phyloP scores from a whole-genome alignment of 805 yeast genomes.

The Kodamaea hsintzibuensis region DNA sequence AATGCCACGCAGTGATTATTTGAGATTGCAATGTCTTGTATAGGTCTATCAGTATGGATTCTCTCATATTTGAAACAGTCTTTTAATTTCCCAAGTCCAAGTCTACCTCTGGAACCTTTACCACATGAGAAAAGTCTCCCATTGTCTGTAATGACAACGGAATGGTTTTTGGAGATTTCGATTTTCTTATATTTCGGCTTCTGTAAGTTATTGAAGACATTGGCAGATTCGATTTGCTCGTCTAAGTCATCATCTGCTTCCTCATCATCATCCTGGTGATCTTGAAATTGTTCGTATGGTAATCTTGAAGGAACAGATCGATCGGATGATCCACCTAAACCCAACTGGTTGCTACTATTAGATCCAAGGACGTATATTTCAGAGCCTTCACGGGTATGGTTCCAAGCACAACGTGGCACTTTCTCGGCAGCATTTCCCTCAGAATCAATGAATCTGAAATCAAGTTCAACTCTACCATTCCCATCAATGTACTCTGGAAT shows the following conservation, averaged over 20 bases:
- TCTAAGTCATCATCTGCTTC: conserved; percentile 14
- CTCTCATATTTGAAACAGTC: conserved; percentile 45
- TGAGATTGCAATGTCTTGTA: conserved; percentile 48
- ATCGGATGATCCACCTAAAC: conserved; percentile 62
- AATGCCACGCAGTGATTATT: conserved; percentile 69
- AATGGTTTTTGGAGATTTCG: conserved; percentile 63
- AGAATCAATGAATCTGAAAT: conserved; percentile 16
- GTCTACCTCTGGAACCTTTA: conserved; percentile 65
- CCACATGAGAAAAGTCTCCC: conserved; percentile 64
- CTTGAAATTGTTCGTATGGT: conserved; percentile 29
- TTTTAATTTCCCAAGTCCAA: conserved; percentile 53
- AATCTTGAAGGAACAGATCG: conserved; percentile 41
- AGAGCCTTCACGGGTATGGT: conserved; percentile 51
- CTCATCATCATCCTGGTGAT: conserved; percentile 10
- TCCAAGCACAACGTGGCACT: conserved; percentile 41
- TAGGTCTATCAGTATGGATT: conserved; percentile 38
- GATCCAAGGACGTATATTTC: conserved; percentile 63
- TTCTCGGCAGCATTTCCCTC: conserved; percentile 3
- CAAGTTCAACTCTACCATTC: conserved; percentile 16
- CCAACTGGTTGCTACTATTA: conserved; percentile 61
- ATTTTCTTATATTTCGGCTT: conserved; percentile 50
- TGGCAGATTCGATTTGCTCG: background rate
- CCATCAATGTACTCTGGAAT: conserved; percentile 43
- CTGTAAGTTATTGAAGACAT: background rate
- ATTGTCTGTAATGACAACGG: conserved; percentile 57